phyloP scores from a whole-genome alignment of 73 alveolate species.

The Tetrahymena malaccensis region DNA sequence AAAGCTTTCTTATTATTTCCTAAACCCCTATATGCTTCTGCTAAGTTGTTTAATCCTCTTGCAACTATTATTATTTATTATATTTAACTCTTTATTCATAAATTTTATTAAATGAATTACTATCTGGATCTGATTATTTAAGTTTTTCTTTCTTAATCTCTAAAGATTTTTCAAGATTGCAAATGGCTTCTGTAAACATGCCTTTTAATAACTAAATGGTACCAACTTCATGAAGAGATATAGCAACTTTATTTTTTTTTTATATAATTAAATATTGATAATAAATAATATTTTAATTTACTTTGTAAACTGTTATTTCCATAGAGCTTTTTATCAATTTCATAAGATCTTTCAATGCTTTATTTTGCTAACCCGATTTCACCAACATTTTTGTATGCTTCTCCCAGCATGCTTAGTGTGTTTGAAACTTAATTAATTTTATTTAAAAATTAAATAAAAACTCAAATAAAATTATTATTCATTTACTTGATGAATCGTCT shows the following conservation, averaged over 20 bases:
- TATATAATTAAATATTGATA: no score
- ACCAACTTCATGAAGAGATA: neutral
- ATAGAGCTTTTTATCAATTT: neutral
- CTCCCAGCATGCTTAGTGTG: neutral
- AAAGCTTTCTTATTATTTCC: neutral
- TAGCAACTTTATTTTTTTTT: neutral
- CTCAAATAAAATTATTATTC: neutral
- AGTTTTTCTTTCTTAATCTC: neutral
- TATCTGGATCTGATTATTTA: neutral
- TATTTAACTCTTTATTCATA: neutral
- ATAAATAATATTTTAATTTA: neutral
- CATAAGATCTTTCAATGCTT: neutral
- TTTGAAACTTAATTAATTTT: neutral
- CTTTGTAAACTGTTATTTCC: neutral
- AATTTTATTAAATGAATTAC: neutral
- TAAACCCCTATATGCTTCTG: neutral
- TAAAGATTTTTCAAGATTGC: neutral
- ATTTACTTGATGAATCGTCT: neutral
- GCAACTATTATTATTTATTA: neutral
- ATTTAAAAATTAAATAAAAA: neutral
- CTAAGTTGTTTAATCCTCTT: neutral
- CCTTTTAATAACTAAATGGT: neutral
- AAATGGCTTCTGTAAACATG: neutral
- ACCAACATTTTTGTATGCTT: neutral
- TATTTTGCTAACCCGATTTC: neutral